Evolutionary conservation across 179 eudicot genomes (phyloP).

Genomic region (Nepenthes alata): DNA sequence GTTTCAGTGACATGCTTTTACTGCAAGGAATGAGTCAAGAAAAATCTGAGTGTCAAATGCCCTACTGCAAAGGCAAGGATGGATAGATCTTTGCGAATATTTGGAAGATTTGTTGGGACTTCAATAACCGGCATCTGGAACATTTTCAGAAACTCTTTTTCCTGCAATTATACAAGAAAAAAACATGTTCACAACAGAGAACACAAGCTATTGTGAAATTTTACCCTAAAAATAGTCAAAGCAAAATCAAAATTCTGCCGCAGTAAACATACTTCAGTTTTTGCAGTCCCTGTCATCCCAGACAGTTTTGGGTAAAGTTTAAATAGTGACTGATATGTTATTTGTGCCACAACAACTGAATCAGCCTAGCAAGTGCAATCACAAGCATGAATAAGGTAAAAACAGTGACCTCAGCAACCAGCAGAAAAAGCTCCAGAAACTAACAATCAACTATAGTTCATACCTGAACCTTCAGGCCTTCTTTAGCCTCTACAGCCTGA

Average conservation of each 20-base stretch:
- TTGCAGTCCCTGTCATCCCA: conserved; percentile 99
- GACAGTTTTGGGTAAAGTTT: conserved; percentile 94
- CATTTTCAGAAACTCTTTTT: conserved; percentile 96
- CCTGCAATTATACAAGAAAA: conserved; percentile 35
- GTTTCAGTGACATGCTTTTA: conserved; percentile 3
- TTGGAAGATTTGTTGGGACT: conserved; percentile 92
- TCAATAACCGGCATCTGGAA: conserved; percentile 89
- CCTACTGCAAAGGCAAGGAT: conserved; percentile 92
- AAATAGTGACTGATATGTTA: conserved; percentile 90
- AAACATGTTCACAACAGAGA: conserved; percentile 6
- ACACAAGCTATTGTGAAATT: background rate
- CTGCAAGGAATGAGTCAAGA: background rate
- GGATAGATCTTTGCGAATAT: conserved; percentile 83
- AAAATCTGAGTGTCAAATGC: conserved; percentile 9
- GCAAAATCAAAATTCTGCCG: background rate
- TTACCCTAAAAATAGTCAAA: background rate
- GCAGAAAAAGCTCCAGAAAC: conserved; percentile 1
- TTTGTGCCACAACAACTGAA: conserved; percentile 97
- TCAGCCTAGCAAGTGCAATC: conserved; percentile 51
- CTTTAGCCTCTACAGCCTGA: conserved; percentile 99
- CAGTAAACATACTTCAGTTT: conserved; percentile 66
- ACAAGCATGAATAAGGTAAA: conserved; percentile 7
- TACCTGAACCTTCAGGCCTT: conserved; percentile 86
- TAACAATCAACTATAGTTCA: background rate
- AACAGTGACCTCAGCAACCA: background rate